A percentile compares a stretch with the other conserved stretches of the same genome.
Evolutionary conservation across 2,329 filamentous ascomycete species (phyloP).

Genomic region (Trichoderma gracile): DNA sequence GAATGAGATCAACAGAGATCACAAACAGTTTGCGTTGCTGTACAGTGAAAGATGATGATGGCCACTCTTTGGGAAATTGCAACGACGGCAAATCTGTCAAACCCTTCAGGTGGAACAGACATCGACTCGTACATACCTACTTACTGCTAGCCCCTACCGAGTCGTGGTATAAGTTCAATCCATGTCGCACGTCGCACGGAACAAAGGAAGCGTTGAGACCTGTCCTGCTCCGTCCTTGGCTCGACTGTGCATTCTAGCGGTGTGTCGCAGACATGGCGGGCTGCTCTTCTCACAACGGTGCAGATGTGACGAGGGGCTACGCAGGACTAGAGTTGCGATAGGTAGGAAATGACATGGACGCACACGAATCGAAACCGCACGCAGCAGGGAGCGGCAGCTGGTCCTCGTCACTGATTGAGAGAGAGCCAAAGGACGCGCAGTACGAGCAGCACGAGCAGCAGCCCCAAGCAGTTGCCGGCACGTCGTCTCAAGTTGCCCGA

Average conservation of each 20-base stretch:
- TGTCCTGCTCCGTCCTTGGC: too few species aligned
- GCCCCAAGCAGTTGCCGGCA: background rate
- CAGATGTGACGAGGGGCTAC: slow-evolving; percentile 1
- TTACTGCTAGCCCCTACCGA: background rate
- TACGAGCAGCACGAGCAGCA: too few species aligned
- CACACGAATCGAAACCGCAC: background rate
- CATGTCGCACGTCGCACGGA: background rate
- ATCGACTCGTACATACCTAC: background rate
- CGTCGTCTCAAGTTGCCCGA: background rate
- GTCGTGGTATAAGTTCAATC: background rate
- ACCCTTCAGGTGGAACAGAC: background rate
- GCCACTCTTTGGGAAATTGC: background rate
- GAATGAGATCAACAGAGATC: background rate
- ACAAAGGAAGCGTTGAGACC: background rate
- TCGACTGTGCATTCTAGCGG: slow-evolving; percentile 2
- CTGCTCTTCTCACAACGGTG: background rate
- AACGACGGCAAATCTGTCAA: background rate
- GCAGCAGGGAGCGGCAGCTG: background rate
- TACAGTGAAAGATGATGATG: background rate
- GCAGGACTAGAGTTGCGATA: background rate
- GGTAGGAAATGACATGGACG: background rate
- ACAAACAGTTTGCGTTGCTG: background rate
- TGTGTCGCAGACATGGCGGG: slow-evolving; percentile 18
- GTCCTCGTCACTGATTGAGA: background rate
- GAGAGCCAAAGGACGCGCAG: too few species aligned